phyloP scores from a whole-genome alignment of 371 early-diverging fungal species.

The Zopfochytrium polystomum region DNA sequence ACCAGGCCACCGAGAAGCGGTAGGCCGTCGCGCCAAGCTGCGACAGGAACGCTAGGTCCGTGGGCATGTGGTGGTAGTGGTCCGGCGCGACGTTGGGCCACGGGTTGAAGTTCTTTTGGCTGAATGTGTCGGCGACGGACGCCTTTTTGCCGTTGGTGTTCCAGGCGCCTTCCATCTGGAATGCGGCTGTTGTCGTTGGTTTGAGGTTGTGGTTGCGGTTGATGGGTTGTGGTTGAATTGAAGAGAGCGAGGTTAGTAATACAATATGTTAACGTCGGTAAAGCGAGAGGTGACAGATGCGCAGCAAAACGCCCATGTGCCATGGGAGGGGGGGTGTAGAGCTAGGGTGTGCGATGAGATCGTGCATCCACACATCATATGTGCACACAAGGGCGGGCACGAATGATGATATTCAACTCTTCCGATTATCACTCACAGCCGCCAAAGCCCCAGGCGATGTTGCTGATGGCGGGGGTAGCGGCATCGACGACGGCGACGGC shows the following conservation, averaged over 20 bases:
- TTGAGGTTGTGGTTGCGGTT: background rate
- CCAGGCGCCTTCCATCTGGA: constrained; percentile 42
- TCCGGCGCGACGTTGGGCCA: constrained; percentile 17
- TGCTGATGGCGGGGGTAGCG: background rate
- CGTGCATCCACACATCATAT: no score
- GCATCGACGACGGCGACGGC: constrained; percentile 3
- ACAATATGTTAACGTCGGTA: background rate
- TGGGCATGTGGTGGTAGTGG: constrained; percentile 22
- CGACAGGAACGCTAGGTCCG: constrained; percentile 20
- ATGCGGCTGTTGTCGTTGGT: constrained; percentile 21
- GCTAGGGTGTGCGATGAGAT: no score
- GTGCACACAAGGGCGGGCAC: background rate
- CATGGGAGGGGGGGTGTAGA: no score
- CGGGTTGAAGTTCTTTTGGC: background rate
- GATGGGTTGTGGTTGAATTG: background rate
- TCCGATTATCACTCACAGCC: constrained; percentile 10
- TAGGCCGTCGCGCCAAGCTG: constrained; percentile 29
- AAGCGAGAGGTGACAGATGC: background rate
- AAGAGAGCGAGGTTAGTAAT: background rate
- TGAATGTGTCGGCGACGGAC: constrained; percentile 34
- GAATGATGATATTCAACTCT: background rate
- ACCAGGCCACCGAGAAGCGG: constrained; percentile 38
- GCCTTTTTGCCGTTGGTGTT: constrained; percentile 41
- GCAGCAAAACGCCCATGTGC: background rate
- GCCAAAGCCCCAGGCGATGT: constrained; percentile 24